Conservation (phyloP, 140 eudicot species). For the Erigeron philadelphicus region DNA sequence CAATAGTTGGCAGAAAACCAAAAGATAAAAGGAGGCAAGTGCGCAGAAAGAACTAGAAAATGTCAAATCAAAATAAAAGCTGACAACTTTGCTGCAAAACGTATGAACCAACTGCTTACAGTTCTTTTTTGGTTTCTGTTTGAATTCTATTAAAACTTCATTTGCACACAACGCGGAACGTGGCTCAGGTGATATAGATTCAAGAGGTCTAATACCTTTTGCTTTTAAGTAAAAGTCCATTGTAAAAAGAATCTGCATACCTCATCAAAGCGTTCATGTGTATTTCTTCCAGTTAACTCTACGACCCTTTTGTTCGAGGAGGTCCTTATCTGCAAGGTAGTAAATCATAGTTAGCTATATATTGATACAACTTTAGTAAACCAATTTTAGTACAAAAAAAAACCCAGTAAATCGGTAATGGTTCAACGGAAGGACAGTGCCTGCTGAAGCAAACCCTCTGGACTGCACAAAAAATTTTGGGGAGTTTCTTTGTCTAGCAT, state of each 20-base stretch:
- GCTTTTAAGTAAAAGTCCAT: not conserved
- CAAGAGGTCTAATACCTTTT: not conserved
- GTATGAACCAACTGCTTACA: not conserved
- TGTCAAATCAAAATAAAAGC: not conserved
- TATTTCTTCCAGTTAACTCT: slow-evolving; percentile 56
- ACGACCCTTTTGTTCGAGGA: slow-evolving; percentile 45
- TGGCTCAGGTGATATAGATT: not conserved
- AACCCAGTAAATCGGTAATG: not conserved
- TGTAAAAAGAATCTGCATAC: slow-evolving; percentile 30
- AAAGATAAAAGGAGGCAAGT: not conserved
- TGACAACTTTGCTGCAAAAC: not conserved
- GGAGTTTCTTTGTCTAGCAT: slow-evolving; percentile 60
- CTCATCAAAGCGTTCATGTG: slow-evolving; percentile 60
- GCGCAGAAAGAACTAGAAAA: not conserved
- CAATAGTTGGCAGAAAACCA: not conserved
- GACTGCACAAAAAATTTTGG: slow-evolving; percentile 51
- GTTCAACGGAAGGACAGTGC: slow-evolving; percentile 27
- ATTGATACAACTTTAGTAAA: not conserved
- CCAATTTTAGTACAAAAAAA: slow-evolving; percentile 1
- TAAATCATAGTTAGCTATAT: slow-evolving; percentile 15
- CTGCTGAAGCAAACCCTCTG: slow-evolving; percentile 61
- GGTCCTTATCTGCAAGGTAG: slow-evolving; percentile 39
- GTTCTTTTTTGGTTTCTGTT: not conserved
- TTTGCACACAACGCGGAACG: not conserved
- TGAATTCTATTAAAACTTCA: not conserved